Evolutionary conservation across 2,329 filamentous ascomycete genomes (phyloP), one percentile per base, ranked within the genome.

Genomic region (Fusarium concolor): DNA sequence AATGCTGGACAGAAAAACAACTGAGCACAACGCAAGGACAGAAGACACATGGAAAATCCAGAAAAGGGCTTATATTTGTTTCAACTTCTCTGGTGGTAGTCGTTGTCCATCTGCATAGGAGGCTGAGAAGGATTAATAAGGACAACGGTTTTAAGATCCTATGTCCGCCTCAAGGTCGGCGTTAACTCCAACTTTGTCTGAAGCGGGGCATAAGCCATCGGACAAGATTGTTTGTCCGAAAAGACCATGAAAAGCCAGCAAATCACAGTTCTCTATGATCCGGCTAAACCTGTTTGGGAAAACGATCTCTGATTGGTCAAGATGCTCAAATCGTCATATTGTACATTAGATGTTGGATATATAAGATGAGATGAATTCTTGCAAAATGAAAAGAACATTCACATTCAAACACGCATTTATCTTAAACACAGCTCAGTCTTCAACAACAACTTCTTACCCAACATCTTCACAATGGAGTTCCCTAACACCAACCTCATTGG

Each of bases 401-500:
- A n/a, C 18, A 12, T 4, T 0, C 9, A 37, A n/a, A n/a, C n/a
- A 18, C 4, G 26, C 1, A 2, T 18, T 18, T 18, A 38, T 1
- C 12, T 33, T 6, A 26, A 7, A 26, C 2, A 35, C 11, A 9
- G 1, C 6, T 15, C 6, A 35, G 11, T n/a, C 17, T 7, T 6
- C 1, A n/a, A 11, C 3, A 12, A 53, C 5, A 12, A 10, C 7
- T 10, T 22, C 2, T 17, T 4, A 17, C 3, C n/a, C 44, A n/a
- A 33, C 12, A 29, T 17, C 20, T 6, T 20, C 15, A 57, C 8
- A 17, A 75, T 75, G 73, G 65, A 70, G 14, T 74, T 68, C 17
- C 71, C 70, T 2, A 56, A 69, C 54, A 57, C 71, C 38, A 43
- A 57, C 10, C 59, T 69, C 10, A 73, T 74, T 18, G 70, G 72